Percentiles rank a stretch among this genome's conserved stretches.
phyloP scores from a whole-genome alignment of 129 eudicot species.

The Pulicaria dysenterica region DNA sequence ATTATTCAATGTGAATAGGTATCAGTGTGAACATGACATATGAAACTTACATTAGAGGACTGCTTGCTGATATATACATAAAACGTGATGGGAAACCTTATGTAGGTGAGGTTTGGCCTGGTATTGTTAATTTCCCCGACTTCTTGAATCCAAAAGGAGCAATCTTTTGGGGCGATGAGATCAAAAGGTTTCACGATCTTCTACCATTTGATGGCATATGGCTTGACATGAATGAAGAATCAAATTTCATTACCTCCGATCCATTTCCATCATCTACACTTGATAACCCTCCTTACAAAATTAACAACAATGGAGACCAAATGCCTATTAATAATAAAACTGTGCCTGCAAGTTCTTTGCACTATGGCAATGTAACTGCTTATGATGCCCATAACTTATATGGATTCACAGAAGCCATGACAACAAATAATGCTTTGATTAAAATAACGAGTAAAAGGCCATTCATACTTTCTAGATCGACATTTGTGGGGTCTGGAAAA shows the following conservation, averaged over 20 bases:
- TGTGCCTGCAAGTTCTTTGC: conserved; percentile 71
- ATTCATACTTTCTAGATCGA: conserved; percentile 66
- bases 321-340: conserved; percentile 53
- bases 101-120: conserved; percentile 86
- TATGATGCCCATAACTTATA: conserved; percentile 80
- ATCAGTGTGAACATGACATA: conserved; percentile 64
- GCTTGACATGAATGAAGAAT: conserved; percentile 89
- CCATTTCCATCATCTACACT: conserved; percentile 55
- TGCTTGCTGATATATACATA: conserved; percentile 66
- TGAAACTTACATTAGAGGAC: conserved; percentile 71
- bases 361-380: conserved; percentile 62
- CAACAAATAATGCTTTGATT: conserved; percentile 55
- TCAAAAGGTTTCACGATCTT: conserved; percentile 49
- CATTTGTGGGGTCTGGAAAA: conserved; percentile 86
- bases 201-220: conserved; percentile 79
- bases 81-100: conserved; percentile 72
- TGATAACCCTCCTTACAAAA: conserved; percentile 82
- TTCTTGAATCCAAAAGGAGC: conserved; percentile 62
- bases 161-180: conserved; percentile 67
- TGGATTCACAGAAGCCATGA: conserved; percentile 70
- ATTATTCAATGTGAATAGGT: conserved; percentile 35
- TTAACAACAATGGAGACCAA: conserved; percentile 59
- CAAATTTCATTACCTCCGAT: conserved; percentile 65
- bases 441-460: conserved; percentile 61
- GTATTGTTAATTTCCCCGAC: conserved; percentile 71